Conservation (phyloP, 345 rosid species). For the Populus tremula region DNA sequence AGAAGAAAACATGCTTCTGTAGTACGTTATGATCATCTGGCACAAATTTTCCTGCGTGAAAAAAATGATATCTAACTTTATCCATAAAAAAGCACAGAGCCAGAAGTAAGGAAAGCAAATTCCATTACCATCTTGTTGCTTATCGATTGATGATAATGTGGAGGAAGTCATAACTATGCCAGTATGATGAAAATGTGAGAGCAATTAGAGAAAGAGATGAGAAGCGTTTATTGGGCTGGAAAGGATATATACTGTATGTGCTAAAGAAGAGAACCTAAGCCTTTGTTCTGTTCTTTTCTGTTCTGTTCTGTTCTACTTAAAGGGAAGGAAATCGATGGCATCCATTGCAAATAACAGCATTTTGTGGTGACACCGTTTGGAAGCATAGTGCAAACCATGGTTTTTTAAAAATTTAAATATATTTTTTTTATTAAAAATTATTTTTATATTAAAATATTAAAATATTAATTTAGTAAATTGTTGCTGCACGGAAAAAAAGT, state of each 20-base stretch:
- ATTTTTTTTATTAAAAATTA: too few species aligned
- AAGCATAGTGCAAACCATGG: too few species aligned
- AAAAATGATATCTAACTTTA: neutral
- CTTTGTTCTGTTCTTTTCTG: neutral
- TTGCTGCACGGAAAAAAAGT: too few species aligned
- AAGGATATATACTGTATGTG: neutral
- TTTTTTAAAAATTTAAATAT: too few species aligned
- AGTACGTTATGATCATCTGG: conserved; percentile 39
- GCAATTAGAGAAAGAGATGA: neutral
- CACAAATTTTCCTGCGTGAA: conserved; percentile 6
- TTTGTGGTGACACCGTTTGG: too few species aligned
- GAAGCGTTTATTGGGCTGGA: neutral
- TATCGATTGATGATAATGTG: neutral
- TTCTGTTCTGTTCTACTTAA: neutral
- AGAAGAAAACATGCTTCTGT: conserved; percentile 78
- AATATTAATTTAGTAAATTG: too few species aligned
- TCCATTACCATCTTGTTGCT: conserved; percentile 9
- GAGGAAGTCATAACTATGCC: conserved; percentile 20
- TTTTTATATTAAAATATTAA: too few species aligned
- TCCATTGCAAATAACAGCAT: too few species aligned
- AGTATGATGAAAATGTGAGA: neutral
- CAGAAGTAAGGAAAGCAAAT: neutral
- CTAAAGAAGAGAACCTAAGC: neutral
- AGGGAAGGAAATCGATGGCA: too few species aligned
- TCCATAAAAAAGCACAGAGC: neutral